phyloP scores from a whole-genome alignment of 2,329 filamentous ascomycete species.

The Rutstroemia sp. region DNA sequence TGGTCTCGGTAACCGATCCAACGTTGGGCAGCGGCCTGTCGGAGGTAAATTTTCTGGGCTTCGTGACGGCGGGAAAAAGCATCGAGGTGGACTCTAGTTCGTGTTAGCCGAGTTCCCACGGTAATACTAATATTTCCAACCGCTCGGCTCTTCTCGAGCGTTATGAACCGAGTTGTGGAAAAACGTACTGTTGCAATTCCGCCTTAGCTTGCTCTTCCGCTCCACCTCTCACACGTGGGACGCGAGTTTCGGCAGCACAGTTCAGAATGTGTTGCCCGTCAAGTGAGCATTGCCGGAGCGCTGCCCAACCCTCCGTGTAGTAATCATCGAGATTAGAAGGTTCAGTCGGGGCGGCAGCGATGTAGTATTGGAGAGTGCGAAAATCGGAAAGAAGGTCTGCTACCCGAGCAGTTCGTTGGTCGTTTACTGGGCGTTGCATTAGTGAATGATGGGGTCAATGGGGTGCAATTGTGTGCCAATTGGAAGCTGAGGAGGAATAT shows the following conservation, averaged over 20 bases:
- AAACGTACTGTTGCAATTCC: conserved; percentile 53
- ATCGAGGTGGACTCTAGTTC: conserved; percentile 47
- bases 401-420: conserved; percentile 50
- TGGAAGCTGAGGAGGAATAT: conserved; percentile 3
- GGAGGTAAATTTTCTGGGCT: conserved; percentile 56
- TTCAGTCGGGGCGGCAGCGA: conserved; percentile 48
- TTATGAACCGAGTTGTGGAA: too few relatives aligned
- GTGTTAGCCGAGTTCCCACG: not conserved
- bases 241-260: conserved; percentile 53
- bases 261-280: conserved; percentile 60
- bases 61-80: conserved; percentile 55
- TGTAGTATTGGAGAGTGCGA: conserved; percentile 53
- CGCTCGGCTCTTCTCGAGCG: conserved; percentile 3
- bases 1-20: conserved; percentile 50
- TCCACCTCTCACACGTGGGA: conserved; percentile 45
- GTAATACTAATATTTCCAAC: conserved; percentile 7
- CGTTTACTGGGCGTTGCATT: conserved; percentile 42
- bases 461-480: not conserved
- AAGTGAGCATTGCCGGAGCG: conserved; percentile 52
- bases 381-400: conserved; percentile 57
- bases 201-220: conserved; percentile 54
- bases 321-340: conserved; percentile 50
- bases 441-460: not conserved
- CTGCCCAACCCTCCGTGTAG: conserved; percentile 56
- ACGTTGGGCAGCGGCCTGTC: conserved; percentile 51